Percentiles rank a stretch among this genome's conserved stretches.
phyloP scores from a whole-genome alignment of 306 rosid genomes.

The Cajanus cajan region DNA sequence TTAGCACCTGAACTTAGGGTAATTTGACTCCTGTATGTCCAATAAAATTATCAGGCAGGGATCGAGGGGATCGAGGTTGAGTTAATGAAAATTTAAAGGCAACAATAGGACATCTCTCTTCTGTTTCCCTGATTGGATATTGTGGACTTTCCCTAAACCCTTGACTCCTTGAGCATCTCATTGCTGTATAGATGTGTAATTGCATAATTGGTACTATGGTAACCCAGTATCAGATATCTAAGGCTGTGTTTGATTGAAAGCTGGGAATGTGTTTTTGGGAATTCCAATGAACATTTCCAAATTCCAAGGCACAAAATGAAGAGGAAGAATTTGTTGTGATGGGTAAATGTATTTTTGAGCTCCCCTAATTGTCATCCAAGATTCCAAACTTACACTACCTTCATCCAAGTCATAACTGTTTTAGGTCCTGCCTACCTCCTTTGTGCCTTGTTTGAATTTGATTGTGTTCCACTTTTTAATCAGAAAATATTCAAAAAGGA shows the following conservation, averaged over 20 bases:
- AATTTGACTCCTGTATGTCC: background rate
- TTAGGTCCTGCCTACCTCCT: background rate
- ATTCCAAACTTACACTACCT: no score
- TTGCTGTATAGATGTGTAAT: no score
- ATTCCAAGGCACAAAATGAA: no score
- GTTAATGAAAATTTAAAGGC: constrained; percentile 11
- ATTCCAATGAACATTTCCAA: no score
- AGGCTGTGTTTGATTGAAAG: no score
- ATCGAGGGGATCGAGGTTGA: background rate
- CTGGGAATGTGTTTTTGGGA: no score
- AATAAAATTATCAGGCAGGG: constrained; percentile 8
- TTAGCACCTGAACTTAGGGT: constrained; percentile 7
- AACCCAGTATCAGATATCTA: no score
- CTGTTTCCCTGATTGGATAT: background rate
- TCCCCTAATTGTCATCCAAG: no score
- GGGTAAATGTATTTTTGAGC: no score
- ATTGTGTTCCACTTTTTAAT: background rate
- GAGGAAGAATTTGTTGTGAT: no score
- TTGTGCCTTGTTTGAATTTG: constrained; percentile 16
- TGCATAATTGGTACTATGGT: no score
- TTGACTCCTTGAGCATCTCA: no score
- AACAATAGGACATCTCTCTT: background rate
- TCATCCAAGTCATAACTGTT: background rate
- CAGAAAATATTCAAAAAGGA: background rate
- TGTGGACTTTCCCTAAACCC: background rate